Percentiles rank a stretch among this genome's conserved stretches.
Evolutionary conservation across 208 protist species (phyloP).

Genomic region (Wallacemonas sp.): DNA sequence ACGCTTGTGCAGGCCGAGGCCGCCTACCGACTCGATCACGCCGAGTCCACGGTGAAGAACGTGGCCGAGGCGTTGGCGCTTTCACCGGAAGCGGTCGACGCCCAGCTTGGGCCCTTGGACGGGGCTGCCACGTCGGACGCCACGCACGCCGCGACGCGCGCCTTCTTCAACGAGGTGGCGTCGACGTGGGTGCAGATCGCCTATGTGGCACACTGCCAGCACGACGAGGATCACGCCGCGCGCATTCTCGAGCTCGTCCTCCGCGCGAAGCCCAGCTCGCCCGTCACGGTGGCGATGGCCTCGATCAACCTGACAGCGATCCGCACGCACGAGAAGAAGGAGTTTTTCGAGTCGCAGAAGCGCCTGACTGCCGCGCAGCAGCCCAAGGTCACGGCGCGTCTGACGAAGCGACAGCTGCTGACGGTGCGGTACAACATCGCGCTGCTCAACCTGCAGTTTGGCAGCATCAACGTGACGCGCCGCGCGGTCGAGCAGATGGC

Average conservation of each 20-base stretch:
- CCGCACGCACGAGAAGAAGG: slow-evolving; percentile 33
- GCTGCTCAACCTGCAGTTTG: slow-evolving; percentile 68
- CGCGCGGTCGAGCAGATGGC: slow-evolving; percentile 66
- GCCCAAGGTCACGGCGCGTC: slow-evolving; percentile 46
- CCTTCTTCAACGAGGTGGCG: slow-evolving; percentile 79
- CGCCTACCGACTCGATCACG: slow-evolving; percentile 47
- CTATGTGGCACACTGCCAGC: slow-evolving; percentile 51
- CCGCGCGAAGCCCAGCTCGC: slow-evolving; percentile 51
- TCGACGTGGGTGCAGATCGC: slow-evolving; percentile 84
- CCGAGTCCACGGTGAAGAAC: slow-evolving; percentile 41
- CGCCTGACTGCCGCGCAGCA: slow-evolving; percentile 70
- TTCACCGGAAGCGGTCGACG: slow-evolving; percentile 24
- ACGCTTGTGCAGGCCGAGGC: slow-evolving; percentile 70
- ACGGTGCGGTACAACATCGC: slow-evolving; percentile 86
- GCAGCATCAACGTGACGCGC: slow-evolving; percentile 54
- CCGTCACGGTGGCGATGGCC: slow-evolving; percentile 63
- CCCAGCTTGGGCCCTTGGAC: slow-evolving; percentile 24
- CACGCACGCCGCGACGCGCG: slow-evolving; percentile 45
- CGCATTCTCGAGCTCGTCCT: slow-evolving; percentile 56
- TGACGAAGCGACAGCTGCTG: slow-evolving; percentile 70
- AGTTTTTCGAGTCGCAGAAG: slow-evolving; percentile 77
- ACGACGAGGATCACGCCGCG: slow-evolving; percentile 52
- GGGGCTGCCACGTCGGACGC: not conserved
- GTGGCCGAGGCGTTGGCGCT: slow-evolving; percentile 55
- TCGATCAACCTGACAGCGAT: slow-evolving; percentile 76